Evolutionary conservation across 306 rosid genomes (phyloP).

Genomic region (Vigna reflexopilosa): DNA sequence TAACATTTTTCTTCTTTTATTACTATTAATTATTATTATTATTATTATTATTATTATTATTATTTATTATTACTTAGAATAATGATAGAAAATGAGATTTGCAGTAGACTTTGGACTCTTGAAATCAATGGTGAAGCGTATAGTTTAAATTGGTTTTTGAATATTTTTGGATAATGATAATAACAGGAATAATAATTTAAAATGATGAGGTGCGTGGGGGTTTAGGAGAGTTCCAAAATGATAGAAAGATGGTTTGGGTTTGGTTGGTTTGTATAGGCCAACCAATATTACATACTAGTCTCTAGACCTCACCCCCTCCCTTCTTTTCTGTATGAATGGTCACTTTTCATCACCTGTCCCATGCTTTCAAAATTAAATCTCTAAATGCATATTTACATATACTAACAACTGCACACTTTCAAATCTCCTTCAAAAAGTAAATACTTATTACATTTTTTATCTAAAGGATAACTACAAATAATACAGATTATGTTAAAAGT

Average conservation of each 20-base stretch:
- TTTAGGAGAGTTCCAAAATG: conserved; percentile 26
- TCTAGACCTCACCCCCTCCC: conserved; percentile 44
- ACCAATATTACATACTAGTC: conserved; percentile 24
- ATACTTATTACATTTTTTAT: no score
- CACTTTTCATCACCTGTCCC: conserved; percentile 45
- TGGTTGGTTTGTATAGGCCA: conserved; percentile 35
- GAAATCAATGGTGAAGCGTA: no score
- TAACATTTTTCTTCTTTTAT: not conserved
- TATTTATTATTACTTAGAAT: no score
- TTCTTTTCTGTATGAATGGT: conserved; percentile 42
- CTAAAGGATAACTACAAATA: not conserved
- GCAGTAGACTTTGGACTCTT: no score
- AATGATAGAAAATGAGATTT: not conserved
- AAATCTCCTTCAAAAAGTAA: not conserved
- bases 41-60: not conserved
- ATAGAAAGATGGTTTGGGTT: conserved; percentile 39
- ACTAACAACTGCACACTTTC: not conserved
- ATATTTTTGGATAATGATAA: no score
- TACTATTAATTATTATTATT: not conserved
- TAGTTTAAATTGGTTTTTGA: no score
- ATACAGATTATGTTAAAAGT: not conserved
- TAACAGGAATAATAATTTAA: not conserved
- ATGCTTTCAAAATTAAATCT: conserved; percentile 7
- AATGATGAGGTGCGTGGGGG: conserved; percentile 41
- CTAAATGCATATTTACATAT: not conserved